Base-by-base conservation (phyloP, 495 filamentous ascomycete genomes). In the Immersiella caudata region DNA sequence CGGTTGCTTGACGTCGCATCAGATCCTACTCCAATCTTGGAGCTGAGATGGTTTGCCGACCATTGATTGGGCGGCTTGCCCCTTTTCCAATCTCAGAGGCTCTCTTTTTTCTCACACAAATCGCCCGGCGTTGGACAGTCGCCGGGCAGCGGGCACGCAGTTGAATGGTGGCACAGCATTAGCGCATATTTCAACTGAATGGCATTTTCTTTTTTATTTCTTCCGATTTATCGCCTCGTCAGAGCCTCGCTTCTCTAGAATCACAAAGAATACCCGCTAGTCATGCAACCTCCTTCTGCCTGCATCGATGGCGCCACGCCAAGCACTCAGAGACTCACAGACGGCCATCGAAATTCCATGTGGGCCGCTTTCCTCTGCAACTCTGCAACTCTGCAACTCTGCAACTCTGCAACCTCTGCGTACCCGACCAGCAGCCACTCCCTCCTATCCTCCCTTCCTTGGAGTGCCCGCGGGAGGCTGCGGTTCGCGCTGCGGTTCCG, bases 301-400 rank as follows among this genome's bases (percentile, higher is more conserved):
- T 68, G 66, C 66, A 59, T 68, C 66, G 26, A 68, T 68, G 66
- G 66, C 50, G 66, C 56, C 46, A 52, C 58, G 66, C 66, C 66
- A 68, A 67, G 63, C 9, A 58, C 16, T 2, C 60, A 57, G 62
- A 52, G 18, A 46, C 26, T 6, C 51, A 65, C 35, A 24, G 20
- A 57, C 14, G 26, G 7, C 63, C 51, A 65, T 51, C 29, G 20
- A 49, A n/a, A 50, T 46, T 21, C 27, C 36, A 25, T 50, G 20
- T 36, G 14, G 59, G 33, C 59, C 27, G 20, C 16, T 60, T n/a
- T 12, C 11, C 26, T 36, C 25, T 36, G n/a, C 8, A 1, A 26
- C 16, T 35, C 29, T 27, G 59, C n/a, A 50, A 50, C 36, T n/a
- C n/a, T n/a, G n/a, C n/a, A 8, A 14, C 6, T 27, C 55, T 29